Evolutionary conservation across 1,284 basidiomycete species (phyloP).

Genomic region (Ustilago lituana): DNA sequence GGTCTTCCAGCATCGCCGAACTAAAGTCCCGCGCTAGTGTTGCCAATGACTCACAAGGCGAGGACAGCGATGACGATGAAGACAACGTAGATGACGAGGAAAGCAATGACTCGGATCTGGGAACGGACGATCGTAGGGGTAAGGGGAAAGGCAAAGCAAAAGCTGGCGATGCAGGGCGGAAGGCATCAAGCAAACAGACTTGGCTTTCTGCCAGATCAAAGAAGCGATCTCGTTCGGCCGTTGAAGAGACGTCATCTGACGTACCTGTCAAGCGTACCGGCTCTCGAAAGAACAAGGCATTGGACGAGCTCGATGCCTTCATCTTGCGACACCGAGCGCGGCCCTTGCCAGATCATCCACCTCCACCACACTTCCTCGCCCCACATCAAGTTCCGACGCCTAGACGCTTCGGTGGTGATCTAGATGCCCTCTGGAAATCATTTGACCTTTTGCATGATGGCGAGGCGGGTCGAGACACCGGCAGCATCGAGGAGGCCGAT

Average conservation of each 20-base stretch:
- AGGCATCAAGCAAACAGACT: constrained; percentile 1
- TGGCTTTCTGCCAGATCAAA: constrained; percentile 11
- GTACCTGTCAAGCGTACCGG: constrained; percentile 20
- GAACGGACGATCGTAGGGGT: neutral
- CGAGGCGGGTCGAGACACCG: constrained; percentile 8
- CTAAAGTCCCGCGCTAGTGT: constrained; percentile 5
- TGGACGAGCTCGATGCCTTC: constrained; percentile 37
- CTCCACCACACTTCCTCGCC: constrained; percentile 37
- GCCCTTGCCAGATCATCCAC: constrained; percentile 33
- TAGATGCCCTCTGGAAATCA: constrained; percentile 30
- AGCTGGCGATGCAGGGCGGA: neutral
- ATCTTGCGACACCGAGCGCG: constrained; percentile 32
- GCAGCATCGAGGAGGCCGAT: constrained; percentile 27
- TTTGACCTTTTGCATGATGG: constrained; percentile 46
- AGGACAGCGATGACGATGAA: constrained; percentile 14
- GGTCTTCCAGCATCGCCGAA: constrained; percentile 26
- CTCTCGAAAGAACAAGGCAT: constrained; percentile 33
- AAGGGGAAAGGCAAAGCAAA: constrained; percentile 15
- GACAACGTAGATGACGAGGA: constrained; percentile 16
- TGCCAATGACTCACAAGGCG: constrained; percentile 3
- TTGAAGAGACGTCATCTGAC: constrained; percentile 17
- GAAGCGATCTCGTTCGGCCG: constrained; percentile 6
- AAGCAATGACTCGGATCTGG: constrained; percentile 1
- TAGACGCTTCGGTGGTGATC: constrained; percentile 31
- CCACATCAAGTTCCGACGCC: constrained; percentile 41